Percentiles rank a stretch among this genome's conserved stretches.
Evolutionary conservation across 192 early-diverging fungal species (phyloP).

Genomic region (Umbelopsis vinacea): DNA sequence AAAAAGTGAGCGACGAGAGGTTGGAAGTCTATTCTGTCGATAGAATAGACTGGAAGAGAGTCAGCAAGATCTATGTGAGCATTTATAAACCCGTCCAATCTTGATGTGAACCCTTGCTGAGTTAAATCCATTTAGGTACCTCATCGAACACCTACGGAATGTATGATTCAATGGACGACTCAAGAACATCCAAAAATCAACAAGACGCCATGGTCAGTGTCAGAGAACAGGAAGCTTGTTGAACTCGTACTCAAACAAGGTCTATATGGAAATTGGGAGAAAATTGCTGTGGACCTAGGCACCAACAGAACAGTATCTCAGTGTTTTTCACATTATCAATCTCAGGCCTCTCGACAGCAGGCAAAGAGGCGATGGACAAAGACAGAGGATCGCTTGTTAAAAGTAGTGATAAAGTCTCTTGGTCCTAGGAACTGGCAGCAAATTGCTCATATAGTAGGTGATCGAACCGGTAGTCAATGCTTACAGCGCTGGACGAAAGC

Average conservation of each 20-base stretch:
- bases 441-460: slow-evolving; percentile 64
- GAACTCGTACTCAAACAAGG: slow-evolving; percentile 51
- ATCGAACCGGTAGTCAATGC: slow-evolving; percentile 74
- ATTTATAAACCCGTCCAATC: background rate
- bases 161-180: slow-evolving; percentile 78
- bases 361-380: slow-evolving; percentile 63
- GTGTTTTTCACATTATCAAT: slow-evolving; percentile 74
- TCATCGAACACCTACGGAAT: slow-evolving; percentile 67
- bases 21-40: slow-evolving; percentile 22
- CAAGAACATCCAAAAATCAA: slow-evolving; percentile 82
- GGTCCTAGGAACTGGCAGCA: slow-evolving; percentile 79
- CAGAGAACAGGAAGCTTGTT: slow-evolving; percentile 56
- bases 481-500: slow-evolving; percentile 74
- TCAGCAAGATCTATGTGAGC: slow-evolving; percentile 26
- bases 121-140: slow-evolving; percentile 47
- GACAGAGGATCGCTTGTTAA: slow-evolving; percentile 68
- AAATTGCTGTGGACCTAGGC: slow-evolving; percentile 62
- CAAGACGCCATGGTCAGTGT: slow-evolving; percentile 64
- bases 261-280: slow-evolving; percentile 63
- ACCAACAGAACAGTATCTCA: slow-evolving; percentile 74
- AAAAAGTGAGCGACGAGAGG: slow-evolving; percentile 6
- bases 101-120: slow-evolving; percentile 2
- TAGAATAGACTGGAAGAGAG: slow-evolving; percentile 24
- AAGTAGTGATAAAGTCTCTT: slow-evolving; percentile 64
- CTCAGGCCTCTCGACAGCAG: slow-evolving; percentile 47